These are phyloP conservation scores for Hemisphaericaspora lyxosophila DNA, from an alignment of 1,139 yeast species.

Conservation along the genomic window DNA sequence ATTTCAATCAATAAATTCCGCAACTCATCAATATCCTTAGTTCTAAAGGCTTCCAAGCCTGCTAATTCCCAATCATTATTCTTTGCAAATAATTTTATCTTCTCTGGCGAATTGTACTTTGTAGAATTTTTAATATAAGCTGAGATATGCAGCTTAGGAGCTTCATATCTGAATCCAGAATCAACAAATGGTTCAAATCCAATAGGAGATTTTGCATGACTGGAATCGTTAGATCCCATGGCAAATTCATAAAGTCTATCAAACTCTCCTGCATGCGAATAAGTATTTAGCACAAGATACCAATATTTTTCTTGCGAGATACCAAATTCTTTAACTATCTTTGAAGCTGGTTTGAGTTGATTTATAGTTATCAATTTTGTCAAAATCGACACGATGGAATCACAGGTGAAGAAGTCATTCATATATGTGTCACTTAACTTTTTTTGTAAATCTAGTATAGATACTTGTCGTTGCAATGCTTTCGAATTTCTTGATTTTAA, in stretches of 20 bases:
- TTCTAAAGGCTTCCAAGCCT: slow-evolving; percentile 57
- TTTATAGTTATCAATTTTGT: slow-evolving; percentile 52
- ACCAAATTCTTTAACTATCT: slow-evolving; percentile 60
- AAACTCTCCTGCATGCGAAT: slow-evolving; percentile 55
- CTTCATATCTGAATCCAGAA: slow-evolving; percentile 50
- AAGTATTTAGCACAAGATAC: slow-evolving; percentile 57
- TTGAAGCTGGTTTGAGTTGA: slow-evolving; percentile 59
- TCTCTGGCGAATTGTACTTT: slow-evolving; percentile 36
- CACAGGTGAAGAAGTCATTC: slow-evolving; percentile 47
- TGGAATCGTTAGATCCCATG: slow-evolving; percentile 24
- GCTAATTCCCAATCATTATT: slow-evolving; percentile 59
- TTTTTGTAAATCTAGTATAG: slow-evolving; percentile 52
- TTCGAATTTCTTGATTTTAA: slow-evolving; percentile 19
- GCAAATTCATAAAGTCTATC: slow-evolving; percentile 57
- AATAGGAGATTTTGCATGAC: slow-evolving; percentile 61
- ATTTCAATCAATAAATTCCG: slow-evolving; percentile 8
- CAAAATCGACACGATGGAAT: slow-evolving; percentile 59
- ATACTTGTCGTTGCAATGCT: slow-evolving; percentile 49
- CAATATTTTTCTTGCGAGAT: slow-evolving; percentile 64
- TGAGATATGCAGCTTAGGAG: slow-evolving; percentile 39
- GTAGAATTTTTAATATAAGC: slow-evolving; percentile 35
- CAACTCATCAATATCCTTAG: slow-evolving; percentile 45
- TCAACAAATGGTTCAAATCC: slow-evolving; percentile 69
- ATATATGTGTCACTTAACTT: slow-evolving; percentile 55
- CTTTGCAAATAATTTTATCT: slow-evolving; percentile 49